Conservation (phyloP, 306 rosid species). For the Parietaria judaica region DNA sequence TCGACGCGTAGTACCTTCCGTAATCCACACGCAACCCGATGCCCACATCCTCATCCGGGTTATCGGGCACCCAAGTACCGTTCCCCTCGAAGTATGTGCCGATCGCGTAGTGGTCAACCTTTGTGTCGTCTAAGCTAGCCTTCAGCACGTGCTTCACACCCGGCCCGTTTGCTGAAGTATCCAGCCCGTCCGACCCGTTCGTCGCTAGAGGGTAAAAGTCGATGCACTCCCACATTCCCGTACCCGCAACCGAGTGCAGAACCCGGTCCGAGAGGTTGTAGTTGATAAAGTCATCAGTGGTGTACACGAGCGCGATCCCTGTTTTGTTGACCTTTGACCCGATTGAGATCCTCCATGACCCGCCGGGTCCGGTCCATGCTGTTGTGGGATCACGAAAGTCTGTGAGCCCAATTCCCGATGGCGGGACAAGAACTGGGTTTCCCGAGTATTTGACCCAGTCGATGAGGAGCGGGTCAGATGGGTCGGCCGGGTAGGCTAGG, state of each 20-base stretch:
- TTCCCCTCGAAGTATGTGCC: conserved; percentile 51
- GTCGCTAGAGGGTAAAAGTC: conserved; percentile 63
- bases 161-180: conserved; percentile 41
- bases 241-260: conserved; percentile 61
- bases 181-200: conserved; percentile 54
- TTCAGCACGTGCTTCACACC: conserved; percentile 63
- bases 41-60: conserved; percentile 77
- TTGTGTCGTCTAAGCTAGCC: conserved; percentile 68
- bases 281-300: conserved; percentile 38
- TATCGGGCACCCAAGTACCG: conserved; percentile 81
- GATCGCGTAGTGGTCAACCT: conserved; percentile 52
- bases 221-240: conserved; percentile 97
- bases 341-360: conserved; percentile 47
- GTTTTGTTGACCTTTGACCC: conserved; percentile 48
- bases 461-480: conserved; percentile 73
- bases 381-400: conserved; percentile 82
- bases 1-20: conserved; percentile 82
- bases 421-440: conserved; percentile 65
- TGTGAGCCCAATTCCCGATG: conserved; percentile 26
- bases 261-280: conserved; percentile 23
- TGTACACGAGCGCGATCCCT: conserved; percentile 47
- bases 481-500: conserved; percentile 62
- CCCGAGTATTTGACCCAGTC: conserved; percentile 57
- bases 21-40: conserved; percentile 62
- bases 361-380: conserved; percentile 55